phyloP scores from a whole-genome alignment of 345 rosid species.

The Rhizophora apiculata region DNA sequence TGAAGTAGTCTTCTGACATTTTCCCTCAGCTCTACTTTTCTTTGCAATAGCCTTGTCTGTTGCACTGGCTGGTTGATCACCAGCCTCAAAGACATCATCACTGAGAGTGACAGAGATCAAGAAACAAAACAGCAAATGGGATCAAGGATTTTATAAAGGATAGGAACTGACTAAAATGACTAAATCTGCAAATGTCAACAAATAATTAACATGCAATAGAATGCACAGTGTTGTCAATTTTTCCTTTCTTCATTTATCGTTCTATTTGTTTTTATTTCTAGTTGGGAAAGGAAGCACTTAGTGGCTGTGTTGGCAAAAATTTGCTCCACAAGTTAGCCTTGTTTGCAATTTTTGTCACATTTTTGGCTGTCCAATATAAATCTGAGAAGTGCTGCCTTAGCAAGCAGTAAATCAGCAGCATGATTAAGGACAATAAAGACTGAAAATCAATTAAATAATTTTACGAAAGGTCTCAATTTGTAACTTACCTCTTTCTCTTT shows the following conservation, averaged over 20 bases:
- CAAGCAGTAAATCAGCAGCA: not conserved
- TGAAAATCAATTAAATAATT: not conserved
- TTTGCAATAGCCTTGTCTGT: slow-evolving; percentile 29
- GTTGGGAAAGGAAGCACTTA: too few species aligned
- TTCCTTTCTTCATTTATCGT: too few species aligned
- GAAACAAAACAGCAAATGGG: slow-evolving; percentile 1
- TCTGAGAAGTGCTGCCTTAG: too few species aligned
- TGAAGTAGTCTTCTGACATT: slow-evolving; percentile 32
- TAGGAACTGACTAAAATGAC: not conserved
- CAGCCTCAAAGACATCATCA: slow-evolving; percentile 30
- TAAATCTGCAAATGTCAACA: not conserved
- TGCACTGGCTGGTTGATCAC: slow-evolving; percentile 33
- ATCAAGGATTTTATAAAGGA: slow-evolving; percentile 4
- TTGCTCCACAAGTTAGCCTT: too few species aligned
- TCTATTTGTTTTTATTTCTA: too few species aligned
- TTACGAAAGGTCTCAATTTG: not conserved
- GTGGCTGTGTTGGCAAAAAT: too few species aligned
- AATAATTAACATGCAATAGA: too few species aligned
- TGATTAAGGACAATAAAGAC: not conserved
- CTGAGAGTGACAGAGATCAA: slow-evolving; percentile 23
- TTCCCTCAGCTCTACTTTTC: slow-evolving; percentile 43
- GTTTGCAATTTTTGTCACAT: too few species aligned
- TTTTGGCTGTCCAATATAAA: too few species aligned
- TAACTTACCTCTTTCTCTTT: slow-evolving; percentile 71
- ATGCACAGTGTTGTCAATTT: too few species aligned